phyloP scores from a whole-genome alignment of 345 rosid genomes.

The Melaleuca alternifolia region DNA sequence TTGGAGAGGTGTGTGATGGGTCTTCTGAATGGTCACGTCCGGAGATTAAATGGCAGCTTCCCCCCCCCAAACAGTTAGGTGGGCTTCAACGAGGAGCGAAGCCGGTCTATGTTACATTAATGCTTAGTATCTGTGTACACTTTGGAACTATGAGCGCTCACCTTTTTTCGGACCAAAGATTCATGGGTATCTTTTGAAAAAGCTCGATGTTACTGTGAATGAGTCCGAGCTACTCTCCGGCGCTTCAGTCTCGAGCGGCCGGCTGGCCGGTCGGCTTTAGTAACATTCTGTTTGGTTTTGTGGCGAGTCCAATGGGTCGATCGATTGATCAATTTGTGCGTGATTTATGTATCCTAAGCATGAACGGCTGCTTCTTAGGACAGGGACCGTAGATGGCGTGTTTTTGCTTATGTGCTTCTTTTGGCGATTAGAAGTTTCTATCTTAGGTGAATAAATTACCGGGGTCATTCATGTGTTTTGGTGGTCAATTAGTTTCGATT shows the following conservation, averaged over 20 bases:
- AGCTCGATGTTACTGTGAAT: background rate
- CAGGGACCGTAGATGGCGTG: no score
- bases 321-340: background rate
- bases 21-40: background rate
- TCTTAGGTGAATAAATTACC: background rate
- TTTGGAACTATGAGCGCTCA: background rate
- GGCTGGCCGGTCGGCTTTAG: background rate
- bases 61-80: background rate
- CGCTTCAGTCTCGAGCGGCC: background rate
- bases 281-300: background rate
- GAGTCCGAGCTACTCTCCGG: background rate
- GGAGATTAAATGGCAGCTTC: background rate
- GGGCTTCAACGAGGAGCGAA: background rate
- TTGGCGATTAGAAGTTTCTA: background rate
- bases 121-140: background rate
- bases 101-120: background rate
- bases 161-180: background rate
- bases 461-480: background rate
- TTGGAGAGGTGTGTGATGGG: no score
- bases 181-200: background rate
- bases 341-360: background rate
- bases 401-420: background rate
- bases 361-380: background rate
- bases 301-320: background rate
- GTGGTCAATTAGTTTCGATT: no score